phyloP scores from a whole-genome alignment of 495 filamentous ascomycete genomes.

The Penicillium cataractarum region DNA sequence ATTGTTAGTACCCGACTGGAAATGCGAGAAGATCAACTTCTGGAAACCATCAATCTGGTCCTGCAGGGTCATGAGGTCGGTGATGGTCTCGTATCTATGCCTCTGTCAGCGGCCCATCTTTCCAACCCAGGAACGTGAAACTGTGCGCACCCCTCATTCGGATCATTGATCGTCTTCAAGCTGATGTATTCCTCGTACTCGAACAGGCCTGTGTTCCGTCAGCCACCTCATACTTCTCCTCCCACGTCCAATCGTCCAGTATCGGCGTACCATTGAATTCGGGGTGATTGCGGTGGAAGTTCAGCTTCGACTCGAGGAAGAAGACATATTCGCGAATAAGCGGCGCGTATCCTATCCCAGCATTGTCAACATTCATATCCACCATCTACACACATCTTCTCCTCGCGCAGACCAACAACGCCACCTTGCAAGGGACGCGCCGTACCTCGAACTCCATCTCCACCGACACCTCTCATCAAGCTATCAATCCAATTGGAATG shows the following conservation, averaged over 20 bases:
- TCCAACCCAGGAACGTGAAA: background rate
- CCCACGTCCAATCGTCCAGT: background rate
- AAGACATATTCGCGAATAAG: conserved; percentile 94
- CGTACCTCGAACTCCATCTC: conserved; percentile 81
- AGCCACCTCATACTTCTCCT: conserved; percentile 15
- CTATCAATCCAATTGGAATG: conserved; percentile 92
- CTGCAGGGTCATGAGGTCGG: conserved; percentile 93
- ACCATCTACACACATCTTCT: conserved; percentile 6
- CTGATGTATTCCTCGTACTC: conserved; percentile 99
- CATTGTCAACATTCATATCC: conserved; percentile 18
- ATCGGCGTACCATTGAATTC: conserved; percentile 84
- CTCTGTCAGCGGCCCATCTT: conserved; percentile 21
- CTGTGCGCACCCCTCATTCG: conserved; percentile 77
- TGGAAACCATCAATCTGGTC: conserved; percentile 98
- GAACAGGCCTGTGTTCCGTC: conserved; percentile 65
- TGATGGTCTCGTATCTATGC: conserved; percentile 86
- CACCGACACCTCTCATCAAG: conserved; percentile 78
- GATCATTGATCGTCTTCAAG: conserved; percentile 96
- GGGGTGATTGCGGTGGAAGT: conserved; percentile 93
- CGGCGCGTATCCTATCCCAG: conserved; percentile 74
- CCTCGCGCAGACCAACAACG: background rate
- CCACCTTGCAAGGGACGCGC: background rate
- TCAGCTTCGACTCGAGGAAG: conserved; percentile 88
- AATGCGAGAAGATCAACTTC: conserved; percentile 96
- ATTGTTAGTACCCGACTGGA: conserved; percentile 86